A percentile compares a stretch with the other conserved stretches of the same genome.
These are phyloP conservation scores for Hura crepitans DNA, from an alignment of 441 rosid genomes.

Conservation along the genomic window DNA sequence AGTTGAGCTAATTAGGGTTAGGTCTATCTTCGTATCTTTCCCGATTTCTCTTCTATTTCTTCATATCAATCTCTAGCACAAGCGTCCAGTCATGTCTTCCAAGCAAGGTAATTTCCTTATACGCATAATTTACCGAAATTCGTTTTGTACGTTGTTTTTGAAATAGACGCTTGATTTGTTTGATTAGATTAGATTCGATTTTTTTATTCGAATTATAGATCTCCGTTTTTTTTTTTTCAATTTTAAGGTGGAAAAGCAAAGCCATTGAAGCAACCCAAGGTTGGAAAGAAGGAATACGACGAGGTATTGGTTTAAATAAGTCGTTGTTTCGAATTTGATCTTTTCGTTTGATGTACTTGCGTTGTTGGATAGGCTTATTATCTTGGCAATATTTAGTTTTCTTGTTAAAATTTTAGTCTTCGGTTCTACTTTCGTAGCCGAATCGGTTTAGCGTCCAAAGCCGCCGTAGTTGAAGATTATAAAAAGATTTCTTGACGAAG, in stretches of 20 bases:
- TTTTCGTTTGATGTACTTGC: background rate
- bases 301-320: slow-evolving; percentile 45
- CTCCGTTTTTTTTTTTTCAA: background rate
- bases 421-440: background rate
- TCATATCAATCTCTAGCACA: slow-evolving; percentile 30
- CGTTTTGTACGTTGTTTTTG: background rate
- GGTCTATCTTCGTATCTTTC: slow-evolving; percentile 7
- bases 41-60: slow-evolving; percentile 15
- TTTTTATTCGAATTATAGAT: background rate
- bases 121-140: background rate
- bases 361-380: background rate
- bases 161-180: background rate
- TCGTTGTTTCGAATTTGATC: background rate
- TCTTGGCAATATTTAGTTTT: background rate
- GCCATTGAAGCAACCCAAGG: slow-evolving; percentile 91
- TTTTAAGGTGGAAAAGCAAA: slow-evolving; percentile 78
- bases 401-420: background rate
- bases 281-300: slow-evolving; percentile 78
- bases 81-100: slow-evolving; percentile 58
- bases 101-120: slow-evolving; percentile 59
- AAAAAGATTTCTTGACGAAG: background rate
- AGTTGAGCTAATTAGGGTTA: slow-evolving; percentile 32
- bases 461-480: background rate
- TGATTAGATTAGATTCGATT: background rate
- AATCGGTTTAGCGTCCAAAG: background rate